phyloP scores from a whole-genome alignment of 495 filamentous ascomycete species.

The Glonium stellatum region DNA sequence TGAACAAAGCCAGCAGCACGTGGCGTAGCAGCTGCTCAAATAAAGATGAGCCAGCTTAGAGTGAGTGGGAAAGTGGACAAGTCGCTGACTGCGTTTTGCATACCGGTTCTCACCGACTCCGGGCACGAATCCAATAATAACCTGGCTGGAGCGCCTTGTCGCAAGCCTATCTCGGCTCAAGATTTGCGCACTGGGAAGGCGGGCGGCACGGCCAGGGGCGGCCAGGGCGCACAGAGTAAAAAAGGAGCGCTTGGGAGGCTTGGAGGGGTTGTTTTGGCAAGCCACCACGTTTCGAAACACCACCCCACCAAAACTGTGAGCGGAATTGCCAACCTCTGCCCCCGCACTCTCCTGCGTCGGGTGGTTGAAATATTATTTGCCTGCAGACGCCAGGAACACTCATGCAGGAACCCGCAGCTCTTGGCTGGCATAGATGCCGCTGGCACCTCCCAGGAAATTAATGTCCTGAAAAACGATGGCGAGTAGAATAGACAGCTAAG shows the following conservation, averaged over 20 bases:
- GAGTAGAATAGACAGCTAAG: background rate
- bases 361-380: background rate
- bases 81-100: background rate
- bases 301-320: background rate
- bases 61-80: background rate
- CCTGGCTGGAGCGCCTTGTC: background rate
- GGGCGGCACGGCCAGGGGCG: background rate
- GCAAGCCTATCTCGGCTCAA: background rate
- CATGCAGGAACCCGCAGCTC: conserved; percentile 1
- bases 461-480: background rate
- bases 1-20: background rate
- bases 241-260: background rate
- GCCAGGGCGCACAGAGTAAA: background rate
- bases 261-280: background rate
- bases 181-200: background rate
- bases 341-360: background rate
- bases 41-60: background rate
- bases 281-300: background rate
- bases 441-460: background rate
- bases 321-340: background rate
- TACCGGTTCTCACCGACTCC: background rate
- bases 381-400: background rate
- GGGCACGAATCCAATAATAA: background rate
- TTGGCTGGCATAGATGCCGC: background rate
- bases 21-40: background rate